Evolutionary conservation across 106 monocot species (phyloP).

Genomic region (Agapanthus africanus): DNA sequence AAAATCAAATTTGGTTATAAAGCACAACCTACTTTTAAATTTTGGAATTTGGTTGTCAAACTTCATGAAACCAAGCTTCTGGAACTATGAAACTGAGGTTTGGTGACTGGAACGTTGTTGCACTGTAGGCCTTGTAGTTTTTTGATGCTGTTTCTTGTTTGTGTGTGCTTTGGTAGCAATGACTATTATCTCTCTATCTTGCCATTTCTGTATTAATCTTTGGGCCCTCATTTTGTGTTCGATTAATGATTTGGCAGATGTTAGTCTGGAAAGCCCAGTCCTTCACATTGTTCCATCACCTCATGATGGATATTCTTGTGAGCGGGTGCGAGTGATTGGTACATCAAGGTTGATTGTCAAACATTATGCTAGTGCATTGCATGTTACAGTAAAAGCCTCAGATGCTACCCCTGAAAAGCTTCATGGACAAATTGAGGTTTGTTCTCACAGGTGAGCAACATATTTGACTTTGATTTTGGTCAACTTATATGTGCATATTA

Average conservation of each 20-base stretch:
- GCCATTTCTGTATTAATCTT: neutral
- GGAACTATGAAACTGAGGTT: no score
- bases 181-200: neutral
- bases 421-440: slow-evolving; percentile 46
- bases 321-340: slow-evolving; percentile 52
- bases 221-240: neutral
- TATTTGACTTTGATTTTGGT: neutral
- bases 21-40: neutral
- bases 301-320: slow-evolving; percentile 36
- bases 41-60: neutral
- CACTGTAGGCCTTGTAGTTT: neutral
- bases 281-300: slow-evolving; percentile 23
- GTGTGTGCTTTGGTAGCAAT: neutral
- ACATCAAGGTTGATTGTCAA: slow-evolving; percentile 52
- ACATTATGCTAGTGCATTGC: slow-evolving; percentile 51
- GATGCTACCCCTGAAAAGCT: slow-evolving; percentile 47
- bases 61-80: no score
- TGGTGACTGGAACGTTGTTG: neutral
- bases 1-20: neutral
- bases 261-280: slow-evolving; percentile 45
- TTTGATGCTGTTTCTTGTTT: neutral
- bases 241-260: slow-evolving; percentile 36
- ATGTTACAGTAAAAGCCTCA: slow-evolving; percentile 47
- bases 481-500: neutral
- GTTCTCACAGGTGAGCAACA: slow-evolving; percentile 65